Percentiles rank a stretch among this genome's conserved stretches.
phyloP scores from a whole-genome alignment of 2,329 filamentous ascomycete species.

The Arachnomyces sp. region DNA sequence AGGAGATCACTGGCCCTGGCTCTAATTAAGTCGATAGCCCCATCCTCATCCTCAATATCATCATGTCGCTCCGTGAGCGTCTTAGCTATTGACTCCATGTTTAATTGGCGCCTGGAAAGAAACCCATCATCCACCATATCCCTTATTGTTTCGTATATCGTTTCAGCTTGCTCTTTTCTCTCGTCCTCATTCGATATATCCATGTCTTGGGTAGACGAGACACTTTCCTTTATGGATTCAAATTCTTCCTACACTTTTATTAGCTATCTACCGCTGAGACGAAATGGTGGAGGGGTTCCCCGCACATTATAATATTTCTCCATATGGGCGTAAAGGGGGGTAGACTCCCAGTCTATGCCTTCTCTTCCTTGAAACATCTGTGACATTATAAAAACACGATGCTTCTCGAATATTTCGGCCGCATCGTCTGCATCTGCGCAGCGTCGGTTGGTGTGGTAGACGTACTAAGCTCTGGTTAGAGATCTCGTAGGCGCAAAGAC shows the following conservation, averaged over 20 bases:
- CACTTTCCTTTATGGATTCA: too few species aligned
- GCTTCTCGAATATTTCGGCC: conserved; percentile 38
- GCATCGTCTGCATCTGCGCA: conserved; percentile 39
- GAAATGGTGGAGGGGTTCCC: not conserved
- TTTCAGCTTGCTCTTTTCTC: conserved; percentile 27
- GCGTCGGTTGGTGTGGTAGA: conserved; percentile 33
- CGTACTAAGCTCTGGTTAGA: conserved; percentile 24
- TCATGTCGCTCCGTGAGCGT: conserved; percentile 28
- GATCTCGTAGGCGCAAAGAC: not conserved
- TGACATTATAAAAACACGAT: conserved; percentile 38
- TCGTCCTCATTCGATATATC: conserved; percentile 9
- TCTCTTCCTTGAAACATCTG: conserved; percentile 41
- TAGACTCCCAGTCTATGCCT: conserved; percentile 36
- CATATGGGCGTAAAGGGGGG: conserved; percentile 37
- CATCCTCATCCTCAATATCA: conserved; percentile 23
- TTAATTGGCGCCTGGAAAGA: conserved; percentile 33
- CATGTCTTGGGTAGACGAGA: not conserved
- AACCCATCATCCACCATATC: conserved; percentile 33
- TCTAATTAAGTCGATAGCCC: conserved; percentile 29
- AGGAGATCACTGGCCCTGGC: conserved; percentile 25
- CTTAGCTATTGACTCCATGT: conserved; percentile 25
- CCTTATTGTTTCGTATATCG: conserved; percentile 30
- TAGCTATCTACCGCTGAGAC: not conserved
- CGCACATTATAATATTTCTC: conserved; percentile 35
- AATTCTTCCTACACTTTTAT: too few species aligned